Base-by-base conservation (phyloP, 2,329 filamentous ascomycete genomes). In the Sphaerostilbella broomeana region DNA sequence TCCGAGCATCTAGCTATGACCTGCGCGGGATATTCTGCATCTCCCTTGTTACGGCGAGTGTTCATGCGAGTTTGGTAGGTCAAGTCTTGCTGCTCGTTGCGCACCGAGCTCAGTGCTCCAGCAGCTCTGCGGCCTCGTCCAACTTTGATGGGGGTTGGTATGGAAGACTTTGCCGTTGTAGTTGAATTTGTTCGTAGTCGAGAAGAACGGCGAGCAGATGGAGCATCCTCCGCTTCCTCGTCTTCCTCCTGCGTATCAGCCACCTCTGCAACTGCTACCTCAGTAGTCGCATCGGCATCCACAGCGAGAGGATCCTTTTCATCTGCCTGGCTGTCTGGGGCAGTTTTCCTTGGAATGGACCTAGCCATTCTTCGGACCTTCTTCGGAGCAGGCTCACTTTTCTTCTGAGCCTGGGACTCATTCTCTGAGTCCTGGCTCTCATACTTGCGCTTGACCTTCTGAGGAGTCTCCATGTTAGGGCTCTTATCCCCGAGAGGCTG, bases 11-110 rank as follows among this genome's bases (percentile, higher is more conserved):
- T 58, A 46, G 56, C 60, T 32, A 64, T 47, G 34, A 61, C 48
- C 30, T 61, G 51, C 19, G 57, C 51, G 12, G 61, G 59, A 36
- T 58, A 57, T 50, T 60, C 57, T 12, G 61, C 53, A 28, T 55
- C 51, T 16, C 59, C 60, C 52, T 48, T 60, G 47, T 64, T 64
- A 45, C 46, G 56, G 39, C 47, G 51, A 35, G 61, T 64, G 44
- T 64, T 64, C 35, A 45, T 40, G 16, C 56, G 54, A 6, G 61
- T 64, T 47, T 59, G 56, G 21, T 54, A 48, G 4, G 49, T 54
- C 35, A 60, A 40, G 26, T 62, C 57, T 28, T 61, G 57, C 32
- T 61, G 56, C 29, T 57, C 53, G 27, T 44, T 57, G 15, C 55
- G 54, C 18, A 55, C 50, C 5, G 50, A 51, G 32, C 50, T 54